phyloP scores from a whole-genome alignment of 306 rosid species.

The Oemleria cerasiformis region DNA sequence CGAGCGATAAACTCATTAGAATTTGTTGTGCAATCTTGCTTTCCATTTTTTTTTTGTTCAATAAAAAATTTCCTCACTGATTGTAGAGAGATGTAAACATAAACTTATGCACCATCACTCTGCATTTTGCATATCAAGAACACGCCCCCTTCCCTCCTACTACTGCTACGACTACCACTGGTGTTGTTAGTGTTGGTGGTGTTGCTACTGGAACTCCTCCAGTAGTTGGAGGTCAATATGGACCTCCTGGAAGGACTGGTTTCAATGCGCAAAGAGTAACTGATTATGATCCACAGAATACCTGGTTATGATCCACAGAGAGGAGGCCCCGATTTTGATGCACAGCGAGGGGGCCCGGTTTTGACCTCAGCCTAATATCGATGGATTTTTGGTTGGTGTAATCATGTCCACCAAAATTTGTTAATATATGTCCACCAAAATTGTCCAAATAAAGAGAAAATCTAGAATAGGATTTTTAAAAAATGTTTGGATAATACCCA shows the following conservation, averaged over 20 bases:
- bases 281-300: too few species aligned
- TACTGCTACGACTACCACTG: slow-evolving; percentile 14
- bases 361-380: too few species aligned
- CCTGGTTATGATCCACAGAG: slow-evolving; percentile 16
- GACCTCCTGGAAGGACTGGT: slow-evolving; percentile 34
- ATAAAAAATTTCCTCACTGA: neutral
- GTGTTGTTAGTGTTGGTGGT: slow-evolving; percentile 20
- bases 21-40: neutral
- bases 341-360: slow-evolving; percentile 8
- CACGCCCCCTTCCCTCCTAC: slow-evolving; percentile 44
- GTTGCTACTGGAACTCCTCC: slow-evolving; percentile 34
- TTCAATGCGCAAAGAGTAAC: slow-evolving; percentile 21
- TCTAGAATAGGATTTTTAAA: too few species aligned
- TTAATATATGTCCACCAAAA: too few species aligned
- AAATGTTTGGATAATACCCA: too few species aligned
- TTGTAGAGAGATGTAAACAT: neutral
- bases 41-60: neutral
- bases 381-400: too few species aligned
- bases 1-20: neutral
- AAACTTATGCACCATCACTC: neutral
- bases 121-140: slow-evolving; percentile 47
- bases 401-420: too few species aligned
- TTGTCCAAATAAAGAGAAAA: too few species aligned
- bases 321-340: slow-evolving; percentile 31
- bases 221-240: slow-evolving; percentile 54